A percentile compares a stretch with the other conserved stretches of the same genome.
These are phyloP conservation scores for Fusarium heterosporum DNA, from an alignment of 2,329 filamentous ascomycete genomes.

Conservation along the genomic window DNA sequence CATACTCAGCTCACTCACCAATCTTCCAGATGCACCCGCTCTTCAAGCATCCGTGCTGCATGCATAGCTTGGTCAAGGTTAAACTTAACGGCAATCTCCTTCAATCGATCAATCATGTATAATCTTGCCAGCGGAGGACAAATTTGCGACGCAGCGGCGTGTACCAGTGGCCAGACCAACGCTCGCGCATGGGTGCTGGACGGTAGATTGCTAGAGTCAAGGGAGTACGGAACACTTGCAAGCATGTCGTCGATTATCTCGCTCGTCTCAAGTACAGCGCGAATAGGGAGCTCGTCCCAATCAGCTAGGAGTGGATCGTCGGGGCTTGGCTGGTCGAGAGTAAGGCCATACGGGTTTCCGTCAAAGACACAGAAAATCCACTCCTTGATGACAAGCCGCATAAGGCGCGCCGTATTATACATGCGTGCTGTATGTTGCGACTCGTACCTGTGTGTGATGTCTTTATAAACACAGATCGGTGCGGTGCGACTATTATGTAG, in stretches of 20 bases:
- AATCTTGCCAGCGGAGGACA: constrained; percentile 4
- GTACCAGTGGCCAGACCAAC: constrained; percentile 2
- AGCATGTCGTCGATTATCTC: constrained; percentile 7
- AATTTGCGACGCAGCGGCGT: not conserved
- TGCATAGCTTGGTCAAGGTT: constrained; percentile 6
- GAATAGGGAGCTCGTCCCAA: constrained; percentile 1
- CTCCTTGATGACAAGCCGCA: not conserved
- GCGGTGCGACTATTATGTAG: not conserved
- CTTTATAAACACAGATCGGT: not conserved
- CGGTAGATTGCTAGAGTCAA: not conserved
- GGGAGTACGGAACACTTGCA: not conserved
- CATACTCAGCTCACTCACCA: not conserved
- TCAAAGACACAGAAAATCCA: constrained; percentile 1
- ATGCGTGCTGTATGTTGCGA: constrained; percentile 1
- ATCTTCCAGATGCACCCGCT: constrained; percentile 2
- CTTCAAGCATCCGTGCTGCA: constrained; percentile 10
- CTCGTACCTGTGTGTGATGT: constrained; percentile 1
- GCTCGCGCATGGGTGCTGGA: not conserved
- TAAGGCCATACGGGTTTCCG: not conserved
- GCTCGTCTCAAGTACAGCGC: not conserved
- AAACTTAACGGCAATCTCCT: not conserved
- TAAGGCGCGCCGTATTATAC: not conserved
- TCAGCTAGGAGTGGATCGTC: not conserved
- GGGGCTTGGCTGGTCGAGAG: not conserved
- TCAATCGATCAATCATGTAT: constrained; percentile 5